Base-by-base conservation (phyloP, 2,329 filamentous ascomycete genomes). In the Cercospora janseana region DNA sequence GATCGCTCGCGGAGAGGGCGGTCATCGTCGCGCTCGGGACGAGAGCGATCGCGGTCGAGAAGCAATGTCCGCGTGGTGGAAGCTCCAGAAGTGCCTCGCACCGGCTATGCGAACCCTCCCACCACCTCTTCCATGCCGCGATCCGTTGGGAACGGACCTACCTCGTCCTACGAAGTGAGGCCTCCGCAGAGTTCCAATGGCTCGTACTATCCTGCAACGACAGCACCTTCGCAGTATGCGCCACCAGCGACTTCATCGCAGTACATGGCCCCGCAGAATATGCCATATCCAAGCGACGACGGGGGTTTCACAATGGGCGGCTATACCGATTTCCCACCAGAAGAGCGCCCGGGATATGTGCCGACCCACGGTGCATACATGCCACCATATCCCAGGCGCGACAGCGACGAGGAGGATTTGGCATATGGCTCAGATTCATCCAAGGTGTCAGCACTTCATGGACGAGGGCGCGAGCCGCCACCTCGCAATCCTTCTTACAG, bases 281-380 rank as follows among this genome's bases (percentile, higher is more conserved):
- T 61, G 35, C 64, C 61, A 6, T 66, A 64, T 41, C 64, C 65
- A 6, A 26, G 41, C 10, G 62, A 61, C 24, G 49, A 61, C 43
- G 55, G 49, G 6, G 65, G 65, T 54, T 67, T 72, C 26, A 72
- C 70, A 41, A 74, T 73, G 70, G 72, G 72, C 43, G 70, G 67
- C 46, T 75, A 71, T 52, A 61, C 64, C 18, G 72, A 75, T 53
- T 64, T 73, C 7, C 72, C 72, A 21, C 72, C 71, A 9, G 60
- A 73, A 44, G 67, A 75, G 54, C 63, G 72, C 4, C 70, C 72
- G 2, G 69, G 66, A 27, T 74, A 64, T 46, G 46, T 49, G 37
- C 46, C 46, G n/a, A 52, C 45, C 49, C 54, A 48, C 21, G 53
- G 42, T 26, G 55, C 48, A 34, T 59, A 53, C 46, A 56, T 51